Conservation (phyloP, 441 rosid species). For the Dalechampia spathulata region DNA sequence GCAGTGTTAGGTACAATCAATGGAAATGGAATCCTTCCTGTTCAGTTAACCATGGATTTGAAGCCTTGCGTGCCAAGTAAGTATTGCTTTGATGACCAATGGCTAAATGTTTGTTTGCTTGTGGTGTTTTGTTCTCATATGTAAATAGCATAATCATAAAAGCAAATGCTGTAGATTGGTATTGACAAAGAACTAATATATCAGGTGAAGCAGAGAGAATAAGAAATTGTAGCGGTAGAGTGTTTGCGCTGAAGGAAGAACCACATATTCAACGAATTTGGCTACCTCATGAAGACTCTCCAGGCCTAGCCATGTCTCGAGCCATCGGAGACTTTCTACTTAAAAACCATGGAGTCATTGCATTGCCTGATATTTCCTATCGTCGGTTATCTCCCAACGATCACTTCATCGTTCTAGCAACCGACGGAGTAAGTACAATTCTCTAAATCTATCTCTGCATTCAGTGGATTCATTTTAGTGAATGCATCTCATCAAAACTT, state of each 20-base stretch:
- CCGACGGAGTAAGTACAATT: slow-evolving; percentile 56
- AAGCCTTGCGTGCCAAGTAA: slow-evolving; percentile 74
- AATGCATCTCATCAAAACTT: background rate
- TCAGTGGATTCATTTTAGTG: background rate
- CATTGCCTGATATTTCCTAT: slow-evolving; percentile 52
- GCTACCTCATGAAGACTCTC: slow-evolving; percentile 64
- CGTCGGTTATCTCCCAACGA: slow-evolving; percentile 45
- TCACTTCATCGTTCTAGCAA: slow-evolving; percentile 62
- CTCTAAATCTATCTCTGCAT: too few species aligned
- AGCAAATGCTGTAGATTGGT: background rate
- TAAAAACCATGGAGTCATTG: slow-evolving; percentile 61
- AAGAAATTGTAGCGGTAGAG: slow-evolving; percentile 61
- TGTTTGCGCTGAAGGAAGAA: slow-evolving; percentile 58
- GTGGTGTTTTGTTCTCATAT: too few species aligned
- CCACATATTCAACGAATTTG: slow-evolving; percentile 75
- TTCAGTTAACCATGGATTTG: slow-evolving; percentile 65
- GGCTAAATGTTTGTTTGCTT: too few species aligned
- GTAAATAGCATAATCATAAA: too few species aligned
- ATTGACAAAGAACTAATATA: slow-evolving; percentile 8
- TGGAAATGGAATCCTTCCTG: slow-evolving; percentile 31
- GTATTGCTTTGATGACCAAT: slow-evolving; percentile 15
- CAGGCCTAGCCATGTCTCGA: slow-evolving; percentile 86
- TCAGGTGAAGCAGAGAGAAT: slow-evolving; percentile 78
- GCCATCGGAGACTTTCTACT: slow-evolving; percentile 75
- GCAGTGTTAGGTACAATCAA: slow-evolving; percentile 52